These are phyloP conservation scores for Pyricularia sp. DNA, from an alignment of 2,329 filamentous ascomycete species.

Conservation along the genomic window DNA sequence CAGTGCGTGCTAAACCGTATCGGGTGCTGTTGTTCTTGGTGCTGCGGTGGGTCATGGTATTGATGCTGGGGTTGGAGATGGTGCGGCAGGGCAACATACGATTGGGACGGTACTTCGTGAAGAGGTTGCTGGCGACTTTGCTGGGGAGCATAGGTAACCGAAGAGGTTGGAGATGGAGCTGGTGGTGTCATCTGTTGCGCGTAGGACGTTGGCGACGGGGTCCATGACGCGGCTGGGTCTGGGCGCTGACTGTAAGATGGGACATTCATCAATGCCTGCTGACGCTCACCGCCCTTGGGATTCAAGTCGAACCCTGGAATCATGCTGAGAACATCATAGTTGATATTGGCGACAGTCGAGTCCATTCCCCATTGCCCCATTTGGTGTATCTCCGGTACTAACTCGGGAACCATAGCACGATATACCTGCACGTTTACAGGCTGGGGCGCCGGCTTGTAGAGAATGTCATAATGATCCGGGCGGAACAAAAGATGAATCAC, in stretches of 20 bases:
- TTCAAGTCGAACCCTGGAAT: slow-evolving; percentile 33
- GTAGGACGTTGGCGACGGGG: not conserved
- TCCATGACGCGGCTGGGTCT: not conserved
- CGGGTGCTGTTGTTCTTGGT: slow-evolving; percentile 20
- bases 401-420: slow-evolving; percentile 27
- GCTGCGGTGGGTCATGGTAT: not conserved
- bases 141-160: not conserved
- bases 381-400: slow-evolving; percentile 16
- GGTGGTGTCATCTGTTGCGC: not conserved
- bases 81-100: not conserved
- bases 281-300: slow-evolving; percentile 10
- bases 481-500: slow-evolving; percentile 53
- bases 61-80: not conserved
- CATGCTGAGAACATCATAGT: slow-evolving; percentile 34
- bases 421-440: slow-evolving; percentile 41
- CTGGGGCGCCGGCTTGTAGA: slow-evolving; percentile 46
- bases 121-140: not conserved
- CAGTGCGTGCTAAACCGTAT: slow-evolving; percentile 48
- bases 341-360: slow-evolving; percentile 28
- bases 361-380: slow-evolving; percentile 24
- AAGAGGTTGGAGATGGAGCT: not conserved
- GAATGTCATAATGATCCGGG: slow-evolving; percentile 86
- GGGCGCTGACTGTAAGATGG: not conserved
- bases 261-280: not conserved
- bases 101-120: not conserved